Percentiles rank a stretch among this genome's conserved stretches.
These are phyloP conservation scores for Colletotrichum godetiae DNA, from an alignment of 2,329 filamentous ascomycete genomes.

Conservation along the genomic window DNA sequence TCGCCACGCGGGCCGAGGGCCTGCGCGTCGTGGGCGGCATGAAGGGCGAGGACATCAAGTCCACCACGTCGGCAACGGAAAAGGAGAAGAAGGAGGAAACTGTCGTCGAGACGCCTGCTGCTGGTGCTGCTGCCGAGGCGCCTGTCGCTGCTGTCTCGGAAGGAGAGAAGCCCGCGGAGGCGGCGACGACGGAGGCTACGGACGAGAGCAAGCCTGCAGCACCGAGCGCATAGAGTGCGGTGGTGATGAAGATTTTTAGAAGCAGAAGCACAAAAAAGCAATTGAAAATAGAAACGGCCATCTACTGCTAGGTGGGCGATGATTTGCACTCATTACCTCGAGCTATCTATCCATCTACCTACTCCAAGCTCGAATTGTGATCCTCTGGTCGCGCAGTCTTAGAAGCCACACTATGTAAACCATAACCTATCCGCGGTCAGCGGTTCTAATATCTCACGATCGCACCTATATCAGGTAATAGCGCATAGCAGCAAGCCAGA, in stretches of 20 bases:
- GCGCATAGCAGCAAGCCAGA: too few species aligned
- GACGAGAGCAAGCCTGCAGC: constrained; percentile 35
- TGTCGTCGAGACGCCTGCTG: constrained; percentile 20
- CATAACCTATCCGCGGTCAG: not conserved
- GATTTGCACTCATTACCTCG: not conserved
- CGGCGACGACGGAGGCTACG: not conserved
- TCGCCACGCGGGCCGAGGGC: constrained; percentile 56
- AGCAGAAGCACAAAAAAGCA: constrained; percentile 3
- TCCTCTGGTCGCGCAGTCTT: not conserved
- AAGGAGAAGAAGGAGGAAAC: constrained; percentile 17
- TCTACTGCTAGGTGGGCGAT: not conserved
- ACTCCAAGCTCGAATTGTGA: not conserved
- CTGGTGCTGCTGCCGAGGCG: constrained; percentile 15
- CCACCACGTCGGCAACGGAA: constrained; percentile 37
- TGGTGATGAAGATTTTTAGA: constrained; percentile 1
- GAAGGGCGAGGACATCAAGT: constrained; percentile 52
- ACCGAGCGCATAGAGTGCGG: constrained; percentile 14
- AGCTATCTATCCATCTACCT: too few species aligned
- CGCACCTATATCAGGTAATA: not conserved
- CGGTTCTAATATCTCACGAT: not conserved
- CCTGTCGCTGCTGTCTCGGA: constrained; percentile 9
- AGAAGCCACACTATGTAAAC: not conserved
- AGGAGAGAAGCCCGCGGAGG: constrained; percentile 19
- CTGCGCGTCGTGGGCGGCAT: constrained; percentile 60
- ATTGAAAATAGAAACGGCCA: not conserved